Conservation (phyloP, 2,329 filamentous ascomycete species). For the Trichoderma harzianum region DNA sequence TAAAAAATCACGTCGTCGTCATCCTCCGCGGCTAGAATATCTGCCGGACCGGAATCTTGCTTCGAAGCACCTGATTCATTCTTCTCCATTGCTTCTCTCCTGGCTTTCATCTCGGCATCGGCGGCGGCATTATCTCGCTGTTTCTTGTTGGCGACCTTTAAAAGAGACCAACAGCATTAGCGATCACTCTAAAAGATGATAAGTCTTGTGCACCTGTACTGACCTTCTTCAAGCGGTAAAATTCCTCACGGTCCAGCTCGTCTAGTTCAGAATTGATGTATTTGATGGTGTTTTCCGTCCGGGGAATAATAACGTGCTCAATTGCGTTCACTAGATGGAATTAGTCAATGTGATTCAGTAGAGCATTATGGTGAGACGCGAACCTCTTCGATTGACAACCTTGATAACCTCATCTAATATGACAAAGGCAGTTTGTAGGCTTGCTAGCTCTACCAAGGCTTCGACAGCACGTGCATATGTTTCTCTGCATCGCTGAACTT, state of each 20-base stretch:
- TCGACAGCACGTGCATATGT: slow-evolving; percentile 96
- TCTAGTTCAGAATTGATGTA: slow-evolving; percentile 99
- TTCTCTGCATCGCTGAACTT: slow-evolving; percentile 91
- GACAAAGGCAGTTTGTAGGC: slow-evolving; percentile 94
- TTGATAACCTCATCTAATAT: slow-evolving; percentile 99
- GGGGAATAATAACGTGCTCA: slow-evolving; percentile 93
- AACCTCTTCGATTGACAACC: slow-evolving; percentile 92
- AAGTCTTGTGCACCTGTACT: not conserved
- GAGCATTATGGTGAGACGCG: slow-evolving; percentile 12
- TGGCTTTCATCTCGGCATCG: slow-evolving; percentile 73
- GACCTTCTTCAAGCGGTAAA: slow-evolving; percentile 91
- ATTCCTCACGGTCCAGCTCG: slow-evolving; percentile 95
- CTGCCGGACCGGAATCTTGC: slow-evolving; percentile 43
- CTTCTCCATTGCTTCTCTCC: slow-evolving; percentile 52
- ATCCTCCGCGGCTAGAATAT: slow-evolving; percentile 71
- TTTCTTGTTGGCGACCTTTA: slow-evolving; percentile 74
- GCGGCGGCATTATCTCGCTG: slow-evolving; percentile 69
- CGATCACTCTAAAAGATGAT: not conserved
- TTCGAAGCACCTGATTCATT: slow-evolving; percentile 36
- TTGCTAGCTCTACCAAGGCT: slow-evolving; percentile 90
- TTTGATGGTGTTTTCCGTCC: slow-evolving; percentile 99
- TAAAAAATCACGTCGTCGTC: slow-evolving; percentile 87
- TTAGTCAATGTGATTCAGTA: slow-evolving; percentile 22
- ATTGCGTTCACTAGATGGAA: slow-evolving; percentile 76
- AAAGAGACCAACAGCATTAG: not conserved